These are phyloP conservation scores for Saccharomycopsis phalli DNA, from an alignment of 1,139 yeast genomes.

Conservation along the genomic window DNA sequence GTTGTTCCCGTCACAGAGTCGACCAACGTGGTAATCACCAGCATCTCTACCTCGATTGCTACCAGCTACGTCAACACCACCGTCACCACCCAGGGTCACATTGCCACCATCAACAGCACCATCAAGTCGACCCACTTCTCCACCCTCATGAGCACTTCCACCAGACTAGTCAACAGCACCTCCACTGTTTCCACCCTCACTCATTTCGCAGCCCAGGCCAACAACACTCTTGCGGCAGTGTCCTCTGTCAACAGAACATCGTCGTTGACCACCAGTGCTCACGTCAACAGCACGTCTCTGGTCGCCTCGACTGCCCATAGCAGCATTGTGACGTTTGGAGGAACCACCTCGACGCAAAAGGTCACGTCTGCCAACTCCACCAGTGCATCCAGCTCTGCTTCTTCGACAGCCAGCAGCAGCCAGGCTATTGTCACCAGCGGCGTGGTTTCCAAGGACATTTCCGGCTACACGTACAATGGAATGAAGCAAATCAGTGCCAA, in stretches of 20 bases:
- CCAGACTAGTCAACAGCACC: not conserved
- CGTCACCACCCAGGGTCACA: not conserved
- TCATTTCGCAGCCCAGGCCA: too few species aligned
- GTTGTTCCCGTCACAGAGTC: not conserved
- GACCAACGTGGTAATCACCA: not conserved
- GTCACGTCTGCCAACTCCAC: not conserved
- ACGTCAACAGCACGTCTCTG: too few species aligned
- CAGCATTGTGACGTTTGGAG: too few species aligned
- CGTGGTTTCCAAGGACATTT: not conserved
- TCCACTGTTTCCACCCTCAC: not conserved
- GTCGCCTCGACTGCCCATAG: too few species aligned
- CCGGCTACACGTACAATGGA: constrained; percentile 1
- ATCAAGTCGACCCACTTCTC: not conserved
- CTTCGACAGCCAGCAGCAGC: not conserved
- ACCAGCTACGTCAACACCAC: not conserved
- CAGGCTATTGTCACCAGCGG: constrained; percentile 4
- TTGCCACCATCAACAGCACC: not conserved
- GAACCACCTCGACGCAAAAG: too few species aligned
- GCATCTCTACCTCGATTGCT: not conserved
- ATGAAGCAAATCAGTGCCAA: not conserved
- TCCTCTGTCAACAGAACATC: too few species aligned
- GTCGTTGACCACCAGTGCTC: too few species aligned
- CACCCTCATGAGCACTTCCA: too few species aligned
- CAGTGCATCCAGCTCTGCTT: not conserved
- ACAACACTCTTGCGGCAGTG: too few species aligned